Evolutionary conservation across 1,139 yeast species (phyloP).

Genomic region (Pneumocystis jirovecii): DNA sequence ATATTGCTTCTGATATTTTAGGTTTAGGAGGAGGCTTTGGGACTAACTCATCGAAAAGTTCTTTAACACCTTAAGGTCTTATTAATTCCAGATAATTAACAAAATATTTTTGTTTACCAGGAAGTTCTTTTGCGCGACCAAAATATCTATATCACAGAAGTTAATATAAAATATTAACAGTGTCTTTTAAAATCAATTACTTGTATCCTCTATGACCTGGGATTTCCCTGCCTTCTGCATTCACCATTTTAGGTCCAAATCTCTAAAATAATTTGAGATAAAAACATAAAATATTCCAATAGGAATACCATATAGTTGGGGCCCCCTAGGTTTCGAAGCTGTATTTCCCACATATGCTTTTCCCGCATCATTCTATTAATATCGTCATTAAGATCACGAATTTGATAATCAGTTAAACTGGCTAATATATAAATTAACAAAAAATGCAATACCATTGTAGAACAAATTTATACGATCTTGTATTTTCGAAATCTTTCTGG

Average conservation of each 20-base stretch:
- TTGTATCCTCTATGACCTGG: slow-evolving; percentile 36
- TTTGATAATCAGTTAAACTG: slow-evolving; percentile 41
- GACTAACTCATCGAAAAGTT: slow-evolving; percentile 28
- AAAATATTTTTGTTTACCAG: slow-evolving; percentile 29
- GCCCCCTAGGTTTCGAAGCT: slow-evolving; percentile 54
- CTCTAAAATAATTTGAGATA: slow-evolving; percentile 9
- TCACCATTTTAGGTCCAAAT: slow-evolving; percentile 14
- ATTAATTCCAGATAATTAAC: background rate
- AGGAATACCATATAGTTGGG: slow-evolving; percentile 36
- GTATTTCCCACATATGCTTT: slow-evolving; percentile 63
- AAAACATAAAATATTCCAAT: slow-evolving; percentile 8
- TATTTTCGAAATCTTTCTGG: slow-evolving; percentile 44
- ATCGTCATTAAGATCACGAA: slow-evolving; percentile 63
- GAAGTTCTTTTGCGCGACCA: slow-evolving; percentile 71
- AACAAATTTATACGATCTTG: slow-evolving; percentile 34
- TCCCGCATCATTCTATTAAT: slow-evolving; percentile 56
- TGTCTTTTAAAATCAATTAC: background rate
- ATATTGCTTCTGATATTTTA: slow-evolving; percentile 14
- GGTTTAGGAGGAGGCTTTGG: slow-evolving; percentile 6
- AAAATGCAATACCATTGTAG: background rate
- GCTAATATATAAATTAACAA: slow-evolving; percentile 15
- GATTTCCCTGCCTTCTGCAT: slow-evolving; percentile 21
- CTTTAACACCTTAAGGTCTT: slow-evolving; percentile 29
- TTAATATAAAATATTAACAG: background rate
- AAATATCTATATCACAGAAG: slow-evolving; percentile 34